Percentiles rank a stretch among this genome's conserved stretches.
phyloP scores from a whole-genome alignment of 2,329 filamentous ascomycete species.

The Aureobasidium lini region DNA sequence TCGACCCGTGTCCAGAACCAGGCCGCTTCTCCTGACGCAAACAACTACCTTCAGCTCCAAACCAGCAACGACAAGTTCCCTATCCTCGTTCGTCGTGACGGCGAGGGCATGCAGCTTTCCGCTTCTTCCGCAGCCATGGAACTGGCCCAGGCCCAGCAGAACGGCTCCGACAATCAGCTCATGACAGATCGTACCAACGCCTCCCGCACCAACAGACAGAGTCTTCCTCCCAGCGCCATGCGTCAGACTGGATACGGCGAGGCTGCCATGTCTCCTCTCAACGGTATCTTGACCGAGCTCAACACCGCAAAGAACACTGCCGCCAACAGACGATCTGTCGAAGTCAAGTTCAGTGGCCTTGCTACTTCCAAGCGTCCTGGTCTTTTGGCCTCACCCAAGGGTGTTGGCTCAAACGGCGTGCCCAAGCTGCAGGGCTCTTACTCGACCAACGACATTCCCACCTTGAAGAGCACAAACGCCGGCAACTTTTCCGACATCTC shows the following conservation, averaged over 20 bases:
- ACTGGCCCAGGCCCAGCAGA: constrained; percentile 46
- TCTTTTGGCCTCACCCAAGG: constrained; percentile 53
- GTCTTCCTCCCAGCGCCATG: constrained; percentile 29
- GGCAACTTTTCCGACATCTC: constrained; percentile 41
- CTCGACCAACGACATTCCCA: constrained; percentile 83
- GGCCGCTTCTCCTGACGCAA: constrained; percentile 55
- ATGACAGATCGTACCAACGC: constrained; percentile 56
- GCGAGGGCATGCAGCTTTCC: constrained; percentile 59
- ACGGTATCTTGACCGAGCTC: constrained; percentile 31
- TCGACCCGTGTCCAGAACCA: constrained; percentile 34
- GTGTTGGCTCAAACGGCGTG: constrained; percentile 48
- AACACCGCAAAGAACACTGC: constrained; percentile 34
- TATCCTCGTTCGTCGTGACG: constrained; percentile 63
- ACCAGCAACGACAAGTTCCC: constrained; percentile 80
- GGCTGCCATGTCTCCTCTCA: constrained; percentile 29
- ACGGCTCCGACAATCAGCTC: constrained; percentile 12
- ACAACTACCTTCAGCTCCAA: constrained; percentile 62
- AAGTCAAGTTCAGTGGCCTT: constrained; percentile 35
- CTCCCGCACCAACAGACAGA: constrained; percentile 36
- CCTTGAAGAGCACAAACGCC: constrained; percentile 57
- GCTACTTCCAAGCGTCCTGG: constrained; percentile 39
- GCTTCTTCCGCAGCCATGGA: constrained; percentile 75
- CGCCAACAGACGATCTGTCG: constrained; percentile 41
- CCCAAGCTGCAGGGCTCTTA: constrained; percentile 80
- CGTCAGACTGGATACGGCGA: constrained; percentile 29